Conservation (phyloP, 768 basidiomycete genomes). For the Atractiella rhizophila region DNA sequence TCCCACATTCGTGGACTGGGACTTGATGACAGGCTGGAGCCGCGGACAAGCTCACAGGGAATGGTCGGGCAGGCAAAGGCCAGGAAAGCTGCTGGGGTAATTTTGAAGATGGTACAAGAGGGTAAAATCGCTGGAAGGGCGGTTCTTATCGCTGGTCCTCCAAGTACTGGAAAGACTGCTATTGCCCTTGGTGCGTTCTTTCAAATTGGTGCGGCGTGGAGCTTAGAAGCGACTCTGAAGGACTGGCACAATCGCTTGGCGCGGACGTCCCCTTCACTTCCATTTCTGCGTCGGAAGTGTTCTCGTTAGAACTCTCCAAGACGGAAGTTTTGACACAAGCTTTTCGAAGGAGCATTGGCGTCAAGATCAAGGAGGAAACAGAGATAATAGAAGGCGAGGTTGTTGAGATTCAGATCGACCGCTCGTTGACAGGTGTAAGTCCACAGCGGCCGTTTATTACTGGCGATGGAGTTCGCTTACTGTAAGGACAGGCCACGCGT, state of each 20-base stretch:
- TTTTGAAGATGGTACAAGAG: constrained; percentile 93
- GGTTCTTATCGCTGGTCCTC: constrained; percentile 90
- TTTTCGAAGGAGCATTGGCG: constrained; percentile 82
- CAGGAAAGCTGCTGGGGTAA: constrained; percentile 88
- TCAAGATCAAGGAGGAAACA: constrained; percentile 88
- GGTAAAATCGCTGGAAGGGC: constrained; percentile 84
- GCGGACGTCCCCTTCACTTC: constrained; percentile 90
- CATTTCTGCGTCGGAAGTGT: constrained; percentile 93
- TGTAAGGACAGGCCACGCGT: constrained; percentile 51
- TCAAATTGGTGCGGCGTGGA: background rate
- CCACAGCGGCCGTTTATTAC: constrained; percentile 20
- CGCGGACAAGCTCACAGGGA: constrained; percentile 64
- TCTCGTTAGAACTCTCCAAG: constrained; percentile 93
- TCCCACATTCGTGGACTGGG: constrained; percentile 87
- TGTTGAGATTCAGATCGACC: constrained; percentile 93
- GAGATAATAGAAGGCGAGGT: constrained; percentile 96
- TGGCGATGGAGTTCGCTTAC: background rate
- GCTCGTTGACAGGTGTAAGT: constrained; percentile 85
- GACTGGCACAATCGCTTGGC: constrained; percentile 88
- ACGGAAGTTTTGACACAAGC: constrained; percentile 95
- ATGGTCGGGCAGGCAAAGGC: constrained; percentile 96
- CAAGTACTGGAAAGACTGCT: constrained; percentile 90
- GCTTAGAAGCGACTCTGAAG: constrained; percentile 23
- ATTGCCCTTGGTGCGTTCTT: constrained; percentile 64
- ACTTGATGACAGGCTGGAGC: constrained; percentile 66